Base-by-base conservation (phyloP, 257 asterid genomes). In the Przewalskia tangutica region DNA sequence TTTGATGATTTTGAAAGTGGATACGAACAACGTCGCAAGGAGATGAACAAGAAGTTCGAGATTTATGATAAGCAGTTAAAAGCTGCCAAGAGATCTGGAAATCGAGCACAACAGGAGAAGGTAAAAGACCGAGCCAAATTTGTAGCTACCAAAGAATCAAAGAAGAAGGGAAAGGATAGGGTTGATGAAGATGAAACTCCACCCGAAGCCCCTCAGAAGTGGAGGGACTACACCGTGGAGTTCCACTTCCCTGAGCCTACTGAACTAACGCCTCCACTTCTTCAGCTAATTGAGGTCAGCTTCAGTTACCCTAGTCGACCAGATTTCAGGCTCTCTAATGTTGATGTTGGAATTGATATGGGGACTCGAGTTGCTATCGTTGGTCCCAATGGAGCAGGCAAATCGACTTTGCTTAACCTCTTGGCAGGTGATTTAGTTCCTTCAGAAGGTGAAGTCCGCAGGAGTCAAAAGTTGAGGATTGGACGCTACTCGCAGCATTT, bases 381-480 rank as follows among this genome's bases (percentile, higher is more conserved):
- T 5, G 93, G 95, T 40, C 95, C 95, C 36, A 91, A 91, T 70
- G 95, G 95, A 50, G 95, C 95, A 40, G 95, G 95, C 13, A 91
- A 91, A 84, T 90, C 95, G 5, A 91, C 93, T 44, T 60, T 91
- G 82, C 95, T 91, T 80, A 91, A 90, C 86, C 92, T 91, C 40
- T 89, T 91, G 59, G 95, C 93, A 0, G 95, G 93, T 7, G 89
- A 86, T 78, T 80, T 86, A 80, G 79, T 46, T 42, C 89, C 89
- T 50, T 11, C 71, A 2, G 87, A 82, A 44, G 89, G 89, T 40
- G 87, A 84, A 77, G 84, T 79, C 9, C 77, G 89, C 27, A 84
- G 87, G 77, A 82, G 85, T 55, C 87, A 86, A 59, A 84, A 86
- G 71, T 62, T 86, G 66, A 71, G 89, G 48, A 84, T 86, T 20